Evolutionary conservation across 169 alveolate genomes (phyloP).

Genomic region (Cyclospora cayetanensis): DNA sequence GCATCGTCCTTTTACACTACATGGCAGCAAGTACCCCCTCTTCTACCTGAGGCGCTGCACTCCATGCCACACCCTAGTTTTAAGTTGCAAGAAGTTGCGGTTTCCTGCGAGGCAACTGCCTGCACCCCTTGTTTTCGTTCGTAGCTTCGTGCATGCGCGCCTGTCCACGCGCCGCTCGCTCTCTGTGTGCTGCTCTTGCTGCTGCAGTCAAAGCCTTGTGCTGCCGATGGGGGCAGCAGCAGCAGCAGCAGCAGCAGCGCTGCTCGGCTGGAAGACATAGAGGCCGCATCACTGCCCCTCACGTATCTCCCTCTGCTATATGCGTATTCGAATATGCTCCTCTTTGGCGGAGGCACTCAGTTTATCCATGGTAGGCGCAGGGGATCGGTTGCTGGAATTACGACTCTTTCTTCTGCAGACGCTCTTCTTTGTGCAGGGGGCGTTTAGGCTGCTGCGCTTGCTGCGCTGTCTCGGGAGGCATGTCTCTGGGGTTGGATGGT

Average conservation of each 20-base stretch:
- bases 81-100: too few relatives aligned
- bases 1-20: too few relatives aligned
- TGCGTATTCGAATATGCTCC: neutral
- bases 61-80: too few relatives aligned
- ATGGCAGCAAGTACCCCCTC: too few relatives aligned
- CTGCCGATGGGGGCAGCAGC: constrained; percentile 2
- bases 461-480: neutral
- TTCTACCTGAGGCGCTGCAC: too few relatives aligned
- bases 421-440: neutral
- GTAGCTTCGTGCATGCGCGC: too few relatives aligned
- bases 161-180: too few relatives aligned
- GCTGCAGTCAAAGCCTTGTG: constrained; percentile 6
- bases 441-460: neutral
- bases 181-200: neutral
- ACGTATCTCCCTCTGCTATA: neutral
- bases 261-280: neutral
- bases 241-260: constrained; percentile 47
- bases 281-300: neutral
- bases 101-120: too few relatives aligned
- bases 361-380: neutral
- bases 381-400: neutral
- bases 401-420: neutral
- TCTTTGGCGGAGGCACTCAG: neutral
- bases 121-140: too few relatives aligned
- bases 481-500: neutral